phyloP scores from a whole-genome alignment of 306 rosid species.

The Carpinus viminea region DNA sequence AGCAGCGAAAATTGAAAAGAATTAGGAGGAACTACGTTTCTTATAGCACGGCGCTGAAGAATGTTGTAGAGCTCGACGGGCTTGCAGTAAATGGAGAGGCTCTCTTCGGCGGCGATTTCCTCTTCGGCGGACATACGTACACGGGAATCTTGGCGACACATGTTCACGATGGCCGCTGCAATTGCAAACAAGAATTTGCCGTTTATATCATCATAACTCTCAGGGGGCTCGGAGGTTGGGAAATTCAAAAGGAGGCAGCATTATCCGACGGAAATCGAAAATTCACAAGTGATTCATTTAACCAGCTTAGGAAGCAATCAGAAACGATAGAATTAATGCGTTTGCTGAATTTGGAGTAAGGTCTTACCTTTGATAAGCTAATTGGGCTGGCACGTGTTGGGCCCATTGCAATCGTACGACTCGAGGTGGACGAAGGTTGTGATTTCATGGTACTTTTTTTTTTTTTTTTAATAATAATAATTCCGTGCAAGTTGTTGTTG shows the following conservation, averaged over 20 bases:
- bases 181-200: constrained; percentile 20
- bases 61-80: constrained; percentile 83
- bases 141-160: constrained; percentile 51
- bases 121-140: constrained; percentile 64
- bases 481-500: no score
- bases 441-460: no score
- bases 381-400: no score
- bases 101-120: constrained; percentile 63
- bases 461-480: no score
- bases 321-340: not conserved
- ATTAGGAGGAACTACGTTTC: constrained; percentile 39
- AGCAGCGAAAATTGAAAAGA: not conserved
- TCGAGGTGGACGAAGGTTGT: no score
- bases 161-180: constrained; percentile 45
- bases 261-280: not conserved
- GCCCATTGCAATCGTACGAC: no score
- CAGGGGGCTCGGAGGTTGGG: not conserved
- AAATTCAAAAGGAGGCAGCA: not conserved
- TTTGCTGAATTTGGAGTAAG: no score
- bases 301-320: not conserved
- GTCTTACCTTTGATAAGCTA: no score
- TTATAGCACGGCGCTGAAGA: constrained; percentile 52
- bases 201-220: not conserved
- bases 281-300: not conserved
- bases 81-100: constrained; percentile 70